Evolutionary conservation across 1,284 basidiomycete species (phyloP), one percentile per base, ranked within the genome.

Genomic region (Flammula alnicola): DNA sequence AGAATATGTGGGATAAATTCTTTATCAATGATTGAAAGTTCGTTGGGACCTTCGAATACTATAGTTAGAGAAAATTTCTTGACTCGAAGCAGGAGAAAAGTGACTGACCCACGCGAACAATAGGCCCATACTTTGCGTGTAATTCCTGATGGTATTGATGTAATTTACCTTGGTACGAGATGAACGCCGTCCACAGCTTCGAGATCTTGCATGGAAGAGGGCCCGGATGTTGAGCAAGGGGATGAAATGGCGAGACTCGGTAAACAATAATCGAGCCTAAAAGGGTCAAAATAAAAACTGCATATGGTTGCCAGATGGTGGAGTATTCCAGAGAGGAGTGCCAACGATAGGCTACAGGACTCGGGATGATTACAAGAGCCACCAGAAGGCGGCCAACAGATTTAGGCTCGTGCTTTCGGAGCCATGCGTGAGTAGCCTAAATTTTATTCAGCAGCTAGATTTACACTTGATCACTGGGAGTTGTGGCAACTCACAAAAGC

Each of bases 231-330:
- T 58, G 52, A 2, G 73, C 65, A 8, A 79, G 63, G 4, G 76
- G 76, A 48, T 79, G 76, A 46, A 71, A 68, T 0, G 75, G 73
- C 2, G 76, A 75, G 3, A 77, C 52, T 2, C 77, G 71, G 53
- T 78, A 78, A 2, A 58, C 38, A 4, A 55, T 19, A 5, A 64
- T 62, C 4, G 63, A 64, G 7, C 38, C 14, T 3, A 56, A 19
- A 26, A 47, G 27, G 14, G 57, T 51, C 6, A 26, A 12, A 11
- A 45, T 6, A 29, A 51, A 56, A 12, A 53, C 11, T 4, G 25
- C 3, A 31, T 51, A 51, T 11, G 22, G 20, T 12, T 31, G 39
- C 14, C 31, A 36, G 17, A 32, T 8, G 9, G 23, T n/a, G 32
- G 9, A 16, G 25, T 19, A 17, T 5, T 19, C 32, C 4, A 41